phyloP scores from a whole-genome alignment of 148 eudicot genomes.

The Arbutus unedo region DNA sequence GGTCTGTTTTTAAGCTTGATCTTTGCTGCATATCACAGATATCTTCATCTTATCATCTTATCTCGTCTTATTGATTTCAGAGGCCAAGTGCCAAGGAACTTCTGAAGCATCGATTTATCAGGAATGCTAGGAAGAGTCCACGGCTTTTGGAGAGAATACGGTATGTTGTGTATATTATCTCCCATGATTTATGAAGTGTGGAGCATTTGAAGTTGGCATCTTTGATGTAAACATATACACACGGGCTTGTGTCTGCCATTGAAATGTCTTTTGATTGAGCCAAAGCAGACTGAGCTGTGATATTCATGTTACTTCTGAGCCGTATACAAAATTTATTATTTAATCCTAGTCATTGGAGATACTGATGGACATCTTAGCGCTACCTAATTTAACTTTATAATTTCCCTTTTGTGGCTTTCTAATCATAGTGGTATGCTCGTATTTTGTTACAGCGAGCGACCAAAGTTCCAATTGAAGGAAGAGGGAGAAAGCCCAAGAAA shows the following conservation, averaged over 20 bases:
- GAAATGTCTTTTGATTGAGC: neutral
- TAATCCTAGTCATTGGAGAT: neutral
- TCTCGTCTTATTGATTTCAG: conserved; percentile 41
- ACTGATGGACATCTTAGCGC: conserved; percentile 1
- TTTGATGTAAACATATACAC: neutral
- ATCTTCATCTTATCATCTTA: neutral
- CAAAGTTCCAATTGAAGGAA: conserved; percentile 71
- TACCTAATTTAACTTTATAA: neutral
- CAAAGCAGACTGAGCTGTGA: neutral
- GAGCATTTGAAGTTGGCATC: neutral
- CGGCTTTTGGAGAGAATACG: conserved; percentile 92
- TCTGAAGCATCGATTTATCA: conserved; percentile 80
- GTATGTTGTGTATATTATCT: conserved; percentile 29
- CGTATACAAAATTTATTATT: neutral
- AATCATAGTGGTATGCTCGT: conserved; percentile 4
- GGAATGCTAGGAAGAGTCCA: conserved; percentile 81
- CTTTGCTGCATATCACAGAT: neutral
- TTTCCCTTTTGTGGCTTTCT: neutral
- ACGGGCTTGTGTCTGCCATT: neutral
- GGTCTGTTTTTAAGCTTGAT: conserved; percentile 2
- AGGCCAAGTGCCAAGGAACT: conserved; percentile 96
- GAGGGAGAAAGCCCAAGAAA: conserved; percentile 54
- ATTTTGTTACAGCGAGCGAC: conserved; percentile 61
- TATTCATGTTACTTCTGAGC: neutral
- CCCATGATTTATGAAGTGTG: conserved; percentile 2